phyloP scores from a whole-genome alignment of 208 protist genomes.

The Trypanosoma vivax region DNA sequence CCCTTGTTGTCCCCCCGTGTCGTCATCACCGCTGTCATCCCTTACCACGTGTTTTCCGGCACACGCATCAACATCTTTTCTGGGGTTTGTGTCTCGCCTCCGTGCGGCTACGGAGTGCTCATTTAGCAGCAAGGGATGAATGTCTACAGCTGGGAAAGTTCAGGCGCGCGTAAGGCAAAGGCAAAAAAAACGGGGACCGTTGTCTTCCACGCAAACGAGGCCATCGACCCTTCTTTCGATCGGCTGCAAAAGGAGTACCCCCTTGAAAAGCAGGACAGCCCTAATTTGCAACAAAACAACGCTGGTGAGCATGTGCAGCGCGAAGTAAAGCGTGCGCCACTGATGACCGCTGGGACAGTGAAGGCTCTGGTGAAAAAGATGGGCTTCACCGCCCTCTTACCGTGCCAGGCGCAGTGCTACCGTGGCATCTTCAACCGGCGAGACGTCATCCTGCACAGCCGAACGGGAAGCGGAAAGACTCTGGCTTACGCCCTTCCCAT shows the following conservation, averaged over 20 bases:
- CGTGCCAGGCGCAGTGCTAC: constrained; percentile 85
- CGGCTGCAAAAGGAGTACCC: constrained; percentile 51
- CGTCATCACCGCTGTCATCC: no score
- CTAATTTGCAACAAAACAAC: constrained; percentile 8
- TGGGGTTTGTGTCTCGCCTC: not conserved
- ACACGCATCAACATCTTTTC: not conserved
- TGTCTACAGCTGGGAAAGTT: constrained; percentile 81
- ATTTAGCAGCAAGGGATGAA: constrained; percentile 8
- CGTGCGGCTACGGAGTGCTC: not conserved
- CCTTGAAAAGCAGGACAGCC: constrained; percentile 23
- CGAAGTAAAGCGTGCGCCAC: constrained; percentile 25
- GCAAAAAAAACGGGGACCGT: constrained; percentile 82
- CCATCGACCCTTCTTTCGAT: constrained; percentile 60
- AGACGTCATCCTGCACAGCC: constrained; percentile 90
- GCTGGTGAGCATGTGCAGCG: constrained; percentile 9
- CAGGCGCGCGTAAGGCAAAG: constrained; percentile 45
- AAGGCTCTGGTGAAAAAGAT: constrained; percentile 40
- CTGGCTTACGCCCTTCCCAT: constrained; percentile 97
- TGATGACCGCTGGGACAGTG: constrained; percentile 64
- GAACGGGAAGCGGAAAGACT: constrained; percentile 96
- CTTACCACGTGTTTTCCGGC: no score
- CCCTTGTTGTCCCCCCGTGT: no score
- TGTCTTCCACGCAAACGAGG: constrained; percentile 68
- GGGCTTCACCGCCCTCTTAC: constrained; percentile 56
- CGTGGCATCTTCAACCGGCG: constrained; percentile 77